A percentile compares a stretch with the other conserved stretches of the same genome.
Evolutionary conservation across 352 stramenopile species (phyloP).

Genomic region (Thraustochytrium sp.): DNA sequence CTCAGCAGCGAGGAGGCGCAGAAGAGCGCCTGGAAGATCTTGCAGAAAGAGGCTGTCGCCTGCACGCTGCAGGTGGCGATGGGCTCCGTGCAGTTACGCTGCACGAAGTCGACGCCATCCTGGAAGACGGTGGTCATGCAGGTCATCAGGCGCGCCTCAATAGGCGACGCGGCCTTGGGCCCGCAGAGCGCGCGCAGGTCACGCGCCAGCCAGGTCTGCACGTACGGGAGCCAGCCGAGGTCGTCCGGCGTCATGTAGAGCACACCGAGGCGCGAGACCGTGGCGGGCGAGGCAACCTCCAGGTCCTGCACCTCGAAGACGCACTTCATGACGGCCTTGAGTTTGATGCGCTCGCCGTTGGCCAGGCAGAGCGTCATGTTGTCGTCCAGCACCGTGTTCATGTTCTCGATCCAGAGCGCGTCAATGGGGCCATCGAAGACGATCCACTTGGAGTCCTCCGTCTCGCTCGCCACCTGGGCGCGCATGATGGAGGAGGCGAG

Average conservation of each 20-base stretch:
- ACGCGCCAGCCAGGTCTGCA: conserved; percentile 77
- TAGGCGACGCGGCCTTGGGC: conserved; percentile 41
- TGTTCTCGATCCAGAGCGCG: conserved; percentile 92
- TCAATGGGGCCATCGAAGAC: conserved; percentile 92
- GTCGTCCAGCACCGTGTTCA: conserved; percentile 95
- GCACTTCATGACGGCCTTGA: conserved; percentile 81
- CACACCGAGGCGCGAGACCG: conserved; percentile 87
- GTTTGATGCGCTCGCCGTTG: conserved; percentile 86
- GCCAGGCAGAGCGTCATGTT: conserved; percentile 88
- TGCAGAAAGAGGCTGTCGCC: conserved; percentile 55
- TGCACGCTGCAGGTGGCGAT: conserved; percentile 58
- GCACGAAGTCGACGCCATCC: conserved; percentile 67
- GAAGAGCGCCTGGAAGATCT: conserved; percentile 56
- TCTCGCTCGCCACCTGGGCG: conserved; percentile 49
- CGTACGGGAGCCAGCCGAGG: conserved; percentile 77
- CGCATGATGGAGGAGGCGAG: conserved; percentile 86
- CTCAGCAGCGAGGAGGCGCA: neutral
- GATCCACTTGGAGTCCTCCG: conserved; percentile 82
- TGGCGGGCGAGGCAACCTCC: conserved; percentile 86
- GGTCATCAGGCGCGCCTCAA: conserved; percentile 51
- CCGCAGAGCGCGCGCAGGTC: conserved; percentile 52
- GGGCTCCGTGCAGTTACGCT: conserved; percentile 61
- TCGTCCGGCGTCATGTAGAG: conserved; percentile 83
- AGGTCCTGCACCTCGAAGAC: conserved; percentile 91
- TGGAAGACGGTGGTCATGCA: conserved; percentile 63